Evolutionary conservation across 768 basidiomycete species (phyloP).

Genomic region (Serendipita sp.): DNA sequence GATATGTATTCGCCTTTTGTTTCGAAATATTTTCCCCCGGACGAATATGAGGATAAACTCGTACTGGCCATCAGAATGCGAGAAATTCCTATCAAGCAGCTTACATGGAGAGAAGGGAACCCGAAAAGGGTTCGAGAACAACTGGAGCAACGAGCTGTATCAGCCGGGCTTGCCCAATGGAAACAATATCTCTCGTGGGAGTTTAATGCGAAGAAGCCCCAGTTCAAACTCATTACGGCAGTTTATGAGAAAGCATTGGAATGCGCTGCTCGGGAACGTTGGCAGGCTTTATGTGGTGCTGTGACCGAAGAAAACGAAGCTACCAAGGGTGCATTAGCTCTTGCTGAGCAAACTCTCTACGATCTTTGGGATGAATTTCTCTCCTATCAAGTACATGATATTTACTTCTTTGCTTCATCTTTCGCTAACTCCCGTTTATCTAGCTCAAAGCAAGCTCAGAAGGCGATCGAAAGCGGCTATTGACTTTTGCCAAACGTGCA

Average conservation of each 20-base stretch:
- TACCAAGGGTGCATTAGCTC: background rate
- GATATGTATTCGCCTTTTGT: constrained; percentile 83
- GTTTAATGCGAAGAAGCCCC: background rate
- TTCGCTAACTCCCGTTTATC: background rate
- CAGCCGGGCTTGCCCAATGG: constrained; percentile 13
- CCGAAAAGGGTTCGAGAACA: constrained; percentile 29
- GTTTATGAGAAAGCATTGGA: constrained; percentile 11
- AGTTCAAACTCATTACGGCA: background rate
- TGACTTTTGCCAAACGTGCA: background rate
- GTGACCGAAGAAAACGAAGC: background rate
- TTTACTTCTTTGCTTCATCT: background rate
- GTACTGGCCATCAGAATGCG: constrained; percentile 63
- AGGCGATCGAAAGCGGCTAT: background rate
- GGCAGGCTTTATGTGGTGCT: background rate
- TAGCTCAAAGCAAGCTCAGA: background rate
- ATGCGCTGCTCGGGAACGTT: constrained; percentile 9
- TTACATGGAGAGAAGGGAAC: constrained; percentile 43
- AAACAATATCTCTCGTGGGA: constrained; percentile 14
- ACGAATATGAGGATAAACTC: constrained; percentile 64
- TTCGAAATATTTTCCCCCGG: constrained; percentile 51
- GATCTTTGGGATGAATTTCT: background rate
- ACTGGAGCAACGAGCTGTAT: background rate
- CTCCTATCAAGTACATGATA: background rate
- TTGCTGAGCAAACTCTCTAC: background rate
- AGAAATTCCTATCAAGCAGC: constrained; percentile 39